A percentile compares a stretch with the other conserved stretches of the same genome.
These are phyloP conservation scores for Hordeum pubiflorum DNA, from an alignment of 202 grass and related monocot genomes.

Conservation along the genomic window DNA sequence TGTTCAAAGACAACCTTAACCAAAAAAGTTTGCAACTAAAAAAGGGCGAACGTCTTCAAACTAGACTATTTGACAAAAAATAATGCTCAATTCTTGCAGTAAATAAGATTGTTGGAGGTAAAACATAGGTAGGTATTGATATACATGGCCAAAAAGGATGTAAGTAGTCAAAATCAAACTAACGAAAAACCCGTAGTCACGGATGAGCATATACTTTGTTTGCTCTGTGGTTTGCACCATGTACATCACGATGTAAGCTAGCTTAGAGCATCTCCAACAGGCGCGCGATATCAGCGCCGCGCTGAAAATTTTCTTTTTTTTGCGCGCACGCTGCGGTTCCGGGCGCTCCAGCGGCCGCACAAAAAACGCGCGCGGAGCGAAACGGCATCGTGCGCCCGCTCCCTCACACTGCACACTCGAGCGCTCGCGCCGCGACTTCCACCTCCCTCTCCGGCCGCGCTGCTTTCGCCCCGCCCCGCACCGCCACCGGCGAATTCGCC, in stretches of 20 bases:
- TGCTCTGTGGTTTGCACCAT: background rate
- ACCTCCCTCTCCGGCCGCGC: too few species aligned
- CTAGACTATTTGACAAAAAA: background rate
- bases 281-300: too few species aligned
- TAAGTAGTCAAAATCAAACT: background rate
- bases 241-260: background rate
- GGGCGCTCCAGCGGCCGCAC: too few species aligned
- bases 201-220: background rate
- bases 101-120: background rate
- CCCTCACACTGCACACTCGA: too few species aligned
- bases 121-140: background rate
- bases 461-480: too few species aligned
- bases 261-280: too few species aligned
- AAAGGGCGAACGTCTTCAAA: background rate
- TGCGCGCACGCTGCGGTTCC: too few species aligned
- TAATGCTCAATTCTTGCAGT: background rate
- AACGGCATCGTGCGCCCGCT: too few species aligned
- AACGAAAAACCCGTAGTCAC: background rate
- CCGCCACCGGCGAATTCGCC: too few species aligned
- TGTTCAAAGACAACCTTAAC: background rate
- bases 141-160: background rate
- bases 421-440: too few species aligned
- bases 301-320: too few species aligned
- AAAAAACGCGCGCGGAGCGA: too few species aligned
- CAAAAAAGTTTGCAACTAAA: background rate